Base-by-base conservation (phyloP, 1,139 yeast genomes). In the Magnusiomyces clavatus region DNA sequence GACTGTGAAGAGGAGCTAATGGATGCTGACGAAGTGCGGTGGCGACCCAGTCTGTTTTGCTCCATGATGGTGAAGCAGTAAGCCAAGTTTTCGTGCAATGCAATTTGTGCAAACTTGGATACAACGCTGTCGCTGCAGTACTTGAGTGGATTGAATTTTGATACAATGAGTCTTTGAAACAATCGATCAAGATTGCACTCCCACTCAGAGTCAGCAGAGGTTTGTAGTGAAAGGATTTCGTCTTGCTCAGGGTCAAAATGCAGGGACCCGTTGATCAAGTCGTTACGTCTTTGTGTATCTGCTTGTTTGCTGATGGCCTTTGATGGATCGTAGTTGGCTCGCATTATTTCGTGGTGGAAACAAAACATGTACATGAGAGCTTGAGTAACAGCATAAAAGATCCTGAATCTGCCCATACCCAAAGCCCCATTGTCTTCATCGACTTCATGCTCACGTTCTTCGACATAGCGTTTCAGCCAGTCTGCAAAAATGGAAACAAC, bases 91-190 rank as follows among this genome's bases (percentile, higher is more conserved):
- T 89, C 86, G 62, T 83, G 83, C 58, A 94, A 94, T 1, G 97
- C 89, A 49, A 92, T 81, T 60, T 88, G 85, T 13, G 98, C 97
- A 73, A 92, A 92, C 74, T 90, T 92, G 34, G 83, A 77, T 55
- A 90, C 96, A 51, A 94, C 97, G 14, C 95, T 88, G 62, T 88
- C 94, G 64, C 90, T 92, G 68, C 97, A 89, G 70, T 83, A 92
- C 64, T 87, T 86, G 61, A 94, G 76, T 2, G 98, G 98, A 65
- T 92, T 94, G 72, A 92, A 89, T 63, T 86, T 86, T 17, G 97
- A 84, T 43, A 89, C 78, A 42, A 94, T 82, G 58, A 86, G 79
- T 59, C 96, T 76, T 67, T 87, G 96, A 71, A 90, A 88, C 58
- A 92, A 83, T 68, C 82, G 83, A 64, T 90, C 96, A 47, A 90